These are phyloP conservation scores for Sinapis alba DNA, from an alignment of 441 rosid species.

Conservation along the genomic window DNA sequence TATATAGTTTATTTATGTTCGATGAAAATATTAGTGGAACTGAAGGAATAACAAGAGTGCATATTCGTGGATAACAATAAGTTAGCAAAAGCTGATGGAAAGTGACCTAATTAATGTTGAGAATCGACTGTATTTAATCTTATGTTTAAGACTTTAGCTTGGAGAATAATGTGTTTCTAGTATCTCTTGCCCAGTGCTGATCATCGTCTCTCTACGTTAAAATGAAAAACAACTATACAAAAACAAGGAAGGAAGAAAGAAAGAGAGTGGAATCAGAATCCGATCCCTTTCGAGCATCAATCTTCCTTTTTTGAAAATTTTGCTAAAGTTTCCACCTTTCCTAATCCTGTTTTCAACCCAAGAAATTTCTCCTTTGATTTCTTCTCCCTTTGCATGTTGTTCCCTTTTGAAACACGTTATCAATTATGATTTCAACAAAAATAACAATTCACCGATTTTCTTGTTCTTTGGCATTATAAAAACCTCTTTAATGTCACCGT, in stretches of 20 bases:
- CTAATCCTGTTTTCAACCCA: slow-evolving; percentile 11
- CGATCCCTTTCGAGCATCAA: slow-evolving; percentile 29
- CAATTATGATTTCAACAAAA: background rate
- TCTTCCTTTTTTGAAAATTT: slow-evolving; percentile 32
- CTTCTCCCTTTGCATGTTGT: slow-evolving; percentile 12
- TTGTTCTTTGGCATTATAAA: slow-evolving; percentile 24
- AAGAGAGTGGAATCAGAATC: slow-evolving; percentile 29
- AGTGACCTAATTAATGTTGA: slow-evolving; percentile 28
- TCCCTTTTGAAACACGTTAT: slow-evolving; percentile 31
- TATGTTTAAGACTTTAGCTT: background rate
- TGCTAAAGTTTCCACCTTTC: slow-evolving; percentile 31
- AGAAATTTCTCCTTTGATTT: slow-evolving; percentile 3
- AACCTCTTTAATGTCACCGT: slow-evolving; percentile 24
- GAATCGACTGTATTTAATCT: background rate
- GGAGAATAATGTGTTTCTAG: background rate
- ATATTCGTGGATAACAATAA: slow-evolving; percentile 16
- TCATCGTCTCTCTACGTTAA: background rate
- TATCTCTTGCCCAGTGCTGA: background rate
- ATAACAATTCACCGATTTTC: background rate
- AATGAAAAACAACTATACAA: background rate
- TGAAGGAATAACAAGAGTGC: slow-evolving; percentile 13
- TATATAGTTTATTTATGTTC: background rate
- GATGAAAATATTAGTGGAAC: background rate
- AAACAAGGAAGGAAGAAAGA: slow-evolving; percentile 10
- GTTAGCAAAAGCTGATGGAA: slow-evolving; percentile 24